Base-by-base conservation (phyloP, 2,329 filamentous ascomycete species). In the Corniculantispora saksenae region DNA sequence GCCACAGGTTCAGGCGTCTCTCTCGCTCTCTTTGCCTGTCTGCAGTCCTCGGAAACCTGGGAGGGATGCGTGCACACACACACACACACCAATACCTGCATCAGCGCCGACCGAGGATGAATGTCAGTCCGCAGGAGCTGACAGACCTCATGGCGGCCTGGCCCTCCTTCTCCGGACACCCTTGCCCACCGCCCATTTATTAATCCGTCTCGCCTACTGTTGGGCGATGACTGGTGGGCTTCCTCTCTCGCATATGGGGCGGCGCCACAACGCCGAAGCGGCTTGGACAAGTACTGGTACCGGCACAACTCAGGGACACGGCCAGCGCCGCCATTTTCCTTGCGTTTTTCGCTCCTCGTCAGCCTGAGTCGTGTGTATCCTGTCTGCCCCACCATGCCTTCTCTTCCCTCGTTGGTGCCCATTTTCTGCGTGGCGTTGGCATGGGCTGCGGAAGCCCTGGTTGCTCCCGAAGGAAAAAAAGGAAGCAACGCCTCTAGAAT, bases 221-320 rank as follows among this genome's bases (percentile, higher is more conserved):
- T 35, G 56, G 43, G 21, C 35, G 29, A 61, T 54, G 35, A 61
- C 58, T 27, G 47, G 25, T 32, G 15, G 32, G 47, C 45, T 51
- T 29, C 32, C 23, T 45, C 40, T 59, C 40, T 45, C 23, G 35
- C 57, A 60, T 61, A 61, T 61, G 59, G 59, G 59, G 59, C 59
- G 59, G 59, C 59, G 59, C 59, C 59, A 61, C 59, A 45, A 61
- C 59, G 23, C 59, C 59, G 8, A 53, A 54, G 48, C 59, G 59
- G 59, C 59, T 29, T 51, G 45, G 32, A 6, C 32, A 5, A 32
- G 32, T 10, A 32, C 6, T 32, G 32, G 32, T 32, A 32, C 47
- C 29, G 35, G 27, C 55, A 45, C 55, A 57, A 45, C 7, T 32
- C 59, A 40, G 56, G 29, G 13, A 55, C 29, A 13, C 38, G 38